phyloP scores from a whole-genome alignment of 306 rosid genomes.

The Trifolium repens region DNA sequence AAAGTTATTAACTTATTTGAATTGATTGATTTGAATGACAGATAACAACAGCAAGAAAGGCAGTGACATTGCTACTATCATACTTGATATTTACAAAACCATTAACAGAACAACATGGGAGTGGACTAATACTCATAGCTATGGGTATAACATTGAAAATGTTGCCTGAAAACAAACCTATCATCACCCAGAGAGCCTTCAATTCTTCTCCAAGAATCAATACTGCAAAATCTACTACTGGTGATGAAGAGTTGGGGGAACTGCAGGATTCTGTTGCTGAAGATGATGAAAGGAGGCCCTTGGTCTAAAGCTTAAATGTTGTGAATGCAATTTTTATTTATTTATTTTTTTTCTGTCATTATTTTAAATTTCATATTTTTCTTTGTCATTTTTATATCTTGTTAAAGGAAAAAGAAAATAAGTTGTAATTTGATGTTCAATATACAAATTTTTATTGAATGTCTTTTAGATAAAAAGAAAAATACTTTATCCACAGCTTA shows the following conservation, averaged over 20 bases:
- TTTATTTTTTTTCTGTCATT: slow-evolving; percentile 1
- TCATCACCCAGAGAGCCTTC: slow-evolving; percentile 38
- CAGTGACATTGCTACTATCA: slow-evolving; percentile 81
- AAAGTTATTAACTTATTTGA: slow-evolving; percentile 17
- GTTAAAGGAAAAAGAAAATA: slow-evolving; percentile 31
- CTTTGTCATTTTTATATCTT: slow-evolving; percentile 31
- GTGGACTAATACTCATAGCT: slow-evolving; percentile 80
- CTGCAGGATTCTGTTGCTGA: slow-evolving; percentile 36
- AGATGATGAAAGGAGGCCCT: slow-evolving; percentile 67
- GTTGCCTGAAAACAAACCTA: slow-evolving; percentile 65
- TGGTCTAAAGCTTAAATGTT: slow-evolving; percentile 51
- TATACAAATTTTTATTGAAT: slow-evolving; percentile 26
- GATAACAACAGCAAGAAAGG: slow-evolving; percentile 97
- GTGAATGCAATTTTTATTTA: slow-evolving; percentile 16
- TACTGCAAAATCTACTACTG: slow-evolving; percentile 38
- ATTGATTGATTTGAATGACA: slow-evolving; percentile 45
- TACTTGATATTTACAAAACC: slow-evolving; percentile 95
- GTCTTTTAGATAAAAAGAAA: neutral
- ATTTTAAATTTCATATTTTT: slow-evolving; percentile 27
- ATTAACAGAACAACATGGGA: slow-evolving; percentile 88
- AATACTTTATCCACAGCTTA: no score
- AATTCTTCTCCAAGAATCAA: slow-evolving; percentile 34
- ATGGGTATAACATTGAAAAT: slow-evolving; percentile 95
- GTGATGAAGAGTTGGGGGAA: slow-evolving; percentile 41
- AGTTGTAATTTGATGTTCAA: slow-evolving; percentile 10